Conservation (phyloP, 257 asterid species). For the Salvia rosmarinus region DNA sequence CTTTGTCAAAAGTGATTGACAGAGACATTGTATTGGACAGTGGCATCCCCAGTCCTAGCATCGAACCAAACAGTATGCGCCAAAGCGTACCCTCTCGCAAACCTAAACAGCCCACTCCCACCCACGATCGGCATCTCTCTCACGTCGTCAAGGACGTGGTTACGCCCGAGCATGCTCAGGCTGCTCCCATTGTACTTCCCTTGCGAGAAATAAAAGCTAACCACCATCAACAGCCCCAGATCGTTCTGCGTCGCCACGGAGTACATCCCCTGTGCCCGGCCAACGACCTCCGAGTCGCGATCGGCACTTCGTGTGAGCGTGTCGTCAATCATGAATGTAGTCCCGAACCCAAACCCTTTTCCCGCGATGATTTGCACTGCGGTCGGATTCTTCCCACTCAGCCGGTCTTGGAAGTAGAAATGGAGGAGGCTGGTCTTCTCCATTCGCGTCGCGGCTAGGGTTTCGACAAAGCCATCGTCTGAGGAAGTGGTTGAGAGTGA, state of each 20-base stretch:
- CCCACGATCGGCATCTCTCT: slow-evolving; percentile 60
- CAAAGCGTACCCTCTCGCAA: slow-evolving; percentile 48
- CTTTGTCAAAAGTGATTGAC: slow-evolving; percentile 29
- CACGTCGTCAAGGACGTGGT: slow-evolving; percentile 43
- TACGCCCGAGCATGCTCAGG: slow-evolving; percentile 47
- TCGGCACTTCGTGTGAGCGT: slow-evolving; percentile 33
- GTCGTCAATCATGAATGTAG: slow-evolving; percentile 44
- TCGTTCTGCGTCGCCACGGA: slow-evolving; percentile 40
- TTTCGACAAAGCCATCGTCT: background rate
- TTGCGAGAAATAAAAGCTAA: slow-evolving; percentile 32
- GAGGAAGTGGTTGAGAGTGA: slow-evolving; percentile 23
- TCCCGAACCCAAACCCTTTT: slow-evolving; percentile 24
- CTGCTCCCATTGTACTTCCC: slow-evolving; percentile 48
- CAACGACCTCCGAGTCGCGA: slow-evolving; percentile 39
- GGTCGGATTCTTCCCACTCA: slow-evolving; percentile 39
- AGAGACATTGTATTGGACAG: slow-evolving; percentile 48
- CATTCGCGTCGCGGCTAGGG: background rate
- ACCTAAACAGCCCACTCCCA: slow-evolving; percentile 48
- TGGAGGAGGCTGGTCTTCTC: slow-evolving; percentile 47
- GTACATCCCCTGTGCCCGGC: slow-evolving; percentile 53
- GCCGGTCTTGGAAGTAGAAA: slow-evolving; percentile 50
- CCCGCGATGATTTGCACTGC: slow-evolving; percentile 32
- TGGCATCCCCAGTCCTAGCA: slow-evolving; percentile 44
- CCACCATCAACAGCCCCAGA: slow-evolving; percentile 38
- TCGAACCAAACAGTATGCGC: slow-evolving; percentile 44